phyloP scores from a whole-genome alignment of 352 stramenopile genomes.

The Pythium aquatile region DNA sequence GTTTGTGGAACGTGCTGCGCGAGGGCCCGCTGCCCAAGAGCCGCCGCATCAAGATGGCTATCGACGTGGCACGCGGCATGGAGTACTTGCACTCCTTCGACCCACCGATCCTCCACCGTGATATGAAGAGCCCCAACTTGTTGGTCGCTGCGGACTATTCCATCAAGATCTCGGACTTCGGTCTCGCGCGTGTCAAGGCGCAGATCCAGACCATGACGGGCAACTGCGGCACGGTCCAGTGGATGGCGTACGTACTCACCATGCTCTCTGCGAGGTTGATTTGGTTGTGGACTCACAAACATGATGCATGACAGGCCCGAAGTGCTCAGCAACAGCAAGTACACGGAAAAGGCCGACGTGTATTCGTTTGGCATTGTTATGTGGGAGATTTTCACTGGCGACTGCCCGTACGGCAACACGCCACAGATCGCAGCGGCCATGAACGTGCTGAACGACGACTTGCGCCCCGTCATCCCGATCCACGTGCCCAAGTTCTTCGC shows the following conservation, averaged over 20 bases:
- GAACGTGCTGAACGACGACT: slow-evolving; percentile 75
- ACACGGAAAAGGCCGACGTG: slow-evolving; percentile 93
- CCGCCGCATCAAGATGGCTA: slow-evolving; percentile 57
- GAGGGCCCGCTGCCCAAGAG: slow-evolving; percentile 37
- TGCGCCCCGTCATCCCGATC: slow-evolving; percentile 61
- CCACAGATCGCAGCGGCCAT: slow-evolving; percentile 84
- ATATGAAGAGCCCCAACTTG: slow-evolving; percentile 91
- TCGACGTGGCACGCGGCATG: slow-evolving; percentile 85
- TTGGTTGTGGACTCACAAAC: background rate
- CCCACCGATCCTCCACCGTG: slow-evolving; percentile 84
- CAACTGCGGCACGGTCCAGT: slow-evolving; percentile 88
- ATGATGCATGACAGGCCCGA: slow-evolving; percentile 45
- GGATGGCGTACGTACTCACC: slow-evolving; percentile 75
- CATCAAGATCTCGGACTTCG: slow-evolving; percentile 93
- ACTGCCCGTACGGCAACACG: slow-evolving; percentile 90
- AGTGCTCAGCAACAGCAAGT: slow-evolving; percentile 88
- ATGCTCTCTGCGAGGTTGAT: background rate
- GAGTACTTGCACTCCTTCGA: slow-evolving; percentile 86
- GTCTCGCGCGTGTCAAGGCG: slow-evolving; percentile 88
- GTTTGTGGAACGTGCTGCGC: slow-evolving; percentile 92
- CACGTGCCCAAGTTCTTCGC: slow-evolving; percentile 68
- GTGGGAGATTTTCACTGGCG: slow-evolving; percentile 92
- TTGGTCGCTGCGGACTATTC: slow-evolving; percentile 80
- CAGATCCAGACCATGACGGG: slow-evolving; percentile 92
- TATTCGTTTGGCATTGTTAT: slow-evolving; percentile 94